Evolutionary conservation across 2,329 filamentous ascomycete species (phyloP).

Genomic region (Trichoderma sp.): DNA sequence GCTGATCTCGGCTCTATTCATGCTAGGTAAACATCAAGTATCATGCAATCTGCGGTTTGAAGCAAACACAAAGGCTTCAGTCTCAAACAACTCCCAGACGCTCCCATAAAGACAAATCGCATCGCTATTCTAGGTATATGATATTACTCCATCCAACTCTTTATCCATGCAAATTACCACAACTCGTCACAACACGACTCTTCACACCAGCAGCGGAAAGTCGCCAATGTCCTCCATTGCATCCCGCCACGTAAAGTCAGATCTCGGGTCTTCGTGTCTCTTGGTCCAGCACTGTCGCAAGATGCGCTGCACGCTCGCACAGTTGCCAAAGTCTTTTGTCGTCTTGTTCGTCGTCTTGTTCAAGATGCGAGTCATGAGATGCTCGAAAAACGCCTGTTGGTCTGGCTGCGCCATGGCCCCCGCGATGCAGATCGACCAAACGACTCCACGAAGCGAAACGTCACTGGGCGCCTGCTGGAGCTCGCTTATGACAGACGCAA

Average conservation of each 20-base stretch:
- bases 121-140: not conserved
- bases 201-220: slow-evolving; percentile 11
- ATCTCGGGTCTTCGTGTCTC: slow-evolving; percentile 6
- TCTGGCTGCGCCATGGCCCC: slow-evolving; percentile 17
- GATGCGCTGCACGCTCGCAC: slow-evolving; percentile 17
- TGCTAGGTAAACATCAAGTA: not conserved
- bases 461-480: not conserved
- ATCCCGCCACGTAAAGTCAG: slow-evolving; percentile 3
- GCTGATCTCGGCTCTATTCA: not conserved
- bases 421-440: slow-evolving; percentile 18
- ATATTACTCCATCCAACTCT: not conserved
- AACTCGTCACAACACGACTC: not conserved
- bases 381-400: slow-evolving; percentile 14
- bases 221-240: slow-evolving; percentile 13
- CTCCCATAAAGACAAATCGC: not conserved
- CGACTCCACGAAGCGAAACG: not conserved
- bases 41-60: not conserved
- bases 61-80: not conserved
- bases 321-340: slow-evolving; percentile 7
- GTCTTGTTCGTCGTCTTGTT: not conserved
- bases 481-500: slow-evolving; percentile 5
- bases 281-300: slow-evolving; percentile 19
- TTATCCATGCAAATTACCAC: not conserved
- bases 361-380: slow-evolving; percentile 12
- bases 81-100: not conserved